Percentiles rank a stretch among this genome's conserved stretches.
These are phyloP conservation scores for Vitis hybrid DNA, from an alignment of 177 flowering plant genomes.

Conservation along the genomic window DNA sequence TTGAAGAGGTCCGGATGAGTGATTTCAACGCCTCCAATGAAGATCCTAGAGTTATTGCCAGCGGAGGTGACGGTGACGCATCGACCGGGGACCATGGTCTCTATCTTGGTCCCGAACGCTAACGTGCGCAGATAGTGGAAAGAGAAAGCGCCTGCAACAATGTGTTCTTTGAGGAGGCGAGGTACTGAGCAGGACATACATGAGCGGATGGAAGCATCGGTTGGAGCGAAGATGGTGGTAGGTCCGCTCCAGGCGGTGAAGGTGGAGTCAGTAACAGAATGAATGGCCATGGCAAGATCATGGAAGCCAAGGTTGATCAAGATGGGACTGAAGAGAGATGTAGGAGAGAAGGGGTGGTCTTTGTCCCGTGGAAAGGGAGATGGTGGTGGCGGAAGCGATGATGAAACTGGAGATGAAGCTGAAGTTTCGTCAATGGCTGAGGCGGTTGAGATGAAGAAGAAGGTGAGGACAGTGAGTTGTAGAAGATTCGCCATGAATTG, in stretches of 20 bases:
- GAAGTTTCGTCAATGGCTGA: too few relatives aligned
- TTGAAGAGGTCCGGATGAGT: conserved; percentile 63
- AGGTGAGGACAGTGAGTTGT: too few relatives aligned
- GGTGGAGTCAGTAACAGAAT: conserved; percentile 28
- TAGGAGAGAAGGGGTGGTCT: neutral
- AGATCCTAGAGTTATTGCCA: conserved; percentile 23
- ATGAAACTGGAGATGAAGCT: too few relatives aligned
- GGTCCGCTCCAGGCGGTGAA: conserved; percentile 40
- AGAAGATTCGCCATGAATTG: too few relatives aligned
- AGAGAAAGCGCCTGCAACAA: conserved; percentile 56
- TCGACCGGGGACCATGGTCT: conserved; percentile 50
- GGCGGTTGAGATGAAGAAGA: too few relatives aligned
- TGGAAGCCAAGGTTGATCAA: conserved; percentile 56
- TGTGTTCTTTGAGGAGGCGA: conserved; percentile 54
- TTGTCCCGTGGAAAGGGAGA: too few relatives aligned
- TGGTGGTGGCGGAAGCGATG: too few relatives aligned
- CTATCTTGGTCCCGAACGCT: conserved; percentile 59
- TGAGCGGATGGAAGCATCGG: conserved; percentile 46
- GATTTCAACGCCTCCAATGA: conserved; percentile 57
- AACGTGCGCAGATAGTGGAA: conserved; percentile 40
- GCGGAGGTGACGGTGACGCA: conserved; percentile 57
- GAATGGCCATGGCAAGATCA: conserved; percentile 42
- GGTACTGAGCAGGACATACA: conserved; percentile 51
- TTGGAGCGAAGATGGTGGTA: conserved; percentile 58
- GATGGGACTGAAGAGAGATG: conserved; percentile 34